phyloP scores from a whole-genome alignment of 2,329 filamentous ascomycete species.

The Lasiodiplodia hormozganensis region DNA sequence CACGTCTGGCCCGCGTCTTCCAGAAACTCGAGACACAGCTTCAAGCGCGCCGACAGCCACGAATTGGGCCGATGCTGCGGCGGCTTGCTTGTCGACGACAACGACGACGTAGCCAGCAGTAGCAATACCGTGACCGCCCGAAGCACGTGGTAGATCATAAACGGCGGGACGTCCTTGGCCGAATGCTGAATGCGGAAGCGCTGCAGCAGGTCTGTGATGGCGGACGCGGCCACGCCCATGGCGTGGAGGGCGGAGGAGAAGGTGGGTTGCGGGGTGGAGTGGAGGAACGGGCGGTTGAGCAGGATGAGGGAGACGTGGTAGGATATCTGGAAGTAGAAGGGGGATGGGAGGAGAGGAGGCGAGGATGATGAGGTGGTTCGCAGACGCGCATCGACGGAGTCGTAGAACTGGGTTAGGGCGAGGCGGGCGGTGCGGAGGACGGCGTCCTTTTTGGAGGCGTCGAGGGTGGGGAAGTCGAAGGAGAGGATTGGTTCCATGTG shows the following conservation, averaged over 20 bases:
- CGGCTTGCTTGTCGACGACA: too few species aligned
- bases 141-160: background rate
- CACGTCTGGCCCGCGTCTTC: background rate
- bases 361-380: background rate
- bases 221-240: background rate
- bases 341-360: too few species aligned
- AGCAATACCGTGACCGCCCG: conserved; percentile 33
- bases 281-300: too few species aligned
- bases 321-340: too few species aligned
- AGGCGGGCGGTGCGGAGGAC: background rate
- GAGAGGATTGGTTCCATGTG: background rate
- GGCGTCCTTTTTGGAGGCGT: background rate
- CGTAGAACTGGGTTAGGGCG: background rate
- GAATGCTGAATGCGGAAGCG: background rate
- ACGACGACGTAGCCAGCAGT: background rate
- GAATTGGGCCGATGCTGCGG: background rate
- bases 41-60: background rate
- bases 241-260: too few species aligned
- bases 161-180: background rate
- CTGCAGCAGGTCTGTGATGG: background rate
- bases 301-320: too few species aligned
- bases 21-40: background rate
- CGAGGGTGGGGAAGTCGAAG: background rate
- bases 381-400: background rate
- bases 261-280: too few species aligned